Evolutionary conservation across 176 grass and related monocot genomes (phyloP), one percentile per base, ranked within the genome.

Genomic region (Calamus simplicifolius): DNA sequence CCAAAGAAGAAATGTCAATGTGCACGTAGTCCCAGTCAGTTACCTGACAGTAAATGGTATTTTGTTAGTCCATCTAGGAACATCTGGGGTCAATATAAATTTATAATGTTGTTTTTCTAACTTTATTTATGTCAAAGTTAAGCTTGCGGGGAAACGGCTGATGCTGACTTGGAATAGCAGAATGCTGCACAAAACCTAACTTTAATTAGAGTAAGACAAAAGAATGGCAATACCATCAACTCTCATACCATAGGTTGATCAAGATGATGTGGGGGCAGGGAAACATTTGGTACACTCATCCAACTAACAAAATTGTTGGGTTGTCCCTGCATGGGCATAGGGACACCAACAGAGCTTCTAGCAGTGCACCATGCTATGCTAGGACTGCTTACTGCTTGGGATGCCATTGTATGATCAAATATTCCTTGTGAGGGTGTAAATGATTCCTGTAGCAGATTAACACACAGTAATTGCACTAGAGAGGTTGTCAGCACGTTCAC

Each of bases 101-200:
- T 30, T 25, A 8, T 38, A 38, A 12, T 43, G 35, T 12, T 13
- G 16, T n/a, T 28, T 21, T 17, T 16, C 23, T 67, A 77, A 69
- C n/a, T 80, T 74, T 77, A 62, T 85, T 85, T 15, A 80, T 68
- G 19, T 77, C 68, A 69, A 84, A 80, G 25, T 56, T 85, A 52
- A 68, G 53, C 50, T 70, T 77, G 52, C 78, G 53, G 26, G 62
- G 18, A 63, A 66, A 66, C 29, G 63, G 29, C 57, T 73, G 70
- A 19, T 84, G 58, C 25, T 71, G 63, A 30, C 35, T 56, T 30
- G 25, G 56, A 48, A 80, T 3, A 52, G 8, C 67, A 23, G 72
- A 57, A 62, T 68, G 67, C 72, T 76, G 72, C 66, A 3, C 16
- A n/a, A 25, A 19, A 57, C 29, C 48, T 3, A 27, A 62, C 4